phyloP scores from a whole-genome alignment of 2,329 filamentous ascomycete species.

The Phoma herbarum region DNA sequence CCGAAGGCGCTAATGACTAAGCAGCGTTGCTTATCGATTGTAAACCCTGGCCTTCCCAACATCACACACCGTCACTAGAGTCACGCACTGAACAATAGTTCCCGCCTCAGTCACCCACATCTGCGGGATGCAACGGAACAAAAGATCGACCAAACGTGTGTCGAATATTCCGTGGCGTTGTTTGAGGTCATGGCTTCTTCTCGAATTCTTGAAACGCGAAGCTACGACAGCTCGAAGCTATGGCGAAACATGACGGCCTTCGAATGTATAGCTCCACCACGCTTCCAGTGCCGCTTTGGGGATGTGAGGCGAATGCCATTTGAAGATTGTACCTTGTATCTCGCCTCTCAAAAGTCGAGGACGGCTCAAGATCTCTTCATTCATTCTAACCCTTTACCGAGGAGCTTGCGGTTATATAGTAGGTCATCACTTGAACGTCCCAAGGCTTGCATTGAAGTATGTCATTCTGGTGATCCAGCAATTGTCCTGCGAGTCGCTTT shows the following conservation, averaged over 20 bases:
- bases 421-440: background rate
- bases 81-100: conserved; percentile 8
- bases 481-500: background rate
- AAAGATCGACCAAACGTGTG: conserved; percentile 21
- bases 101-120: conserved; percentile 16
- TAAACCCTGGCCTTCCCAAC: background rate
- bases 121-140: conserved; percentile 1
- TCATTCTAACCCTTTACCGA: background rate
- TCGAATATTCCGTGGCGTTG: conserved; percentile 3
- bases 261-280: conserved; percentile 14
- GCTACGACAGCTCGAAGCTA: conserved; percentile 15
- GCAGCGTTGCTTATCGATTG: conserved; percentile 12
- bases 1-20: conserved; percentile 21
- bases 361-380: background rate
- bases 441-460: background rate
- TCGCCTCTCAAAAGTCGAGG: conserved; percentile 1
- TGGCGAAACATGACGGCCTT: conserved; percentile 37
- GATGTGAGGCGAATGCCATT: conserved; percentile 4
- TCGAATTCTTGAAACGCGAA: conserved; percentile 31
- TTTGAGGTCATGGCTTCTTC: conserved; percentile 14
- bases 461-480: background rate
- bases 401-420: background rate
- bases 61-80: background rate
- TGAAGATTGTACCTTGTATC: background rate
- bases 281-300: conserved; percentile 14